Evolutionary conservation across 2,329 filamentous ascomycete species (phyloP).

Genomic region (Dactylellina cionopaga): DNA sequence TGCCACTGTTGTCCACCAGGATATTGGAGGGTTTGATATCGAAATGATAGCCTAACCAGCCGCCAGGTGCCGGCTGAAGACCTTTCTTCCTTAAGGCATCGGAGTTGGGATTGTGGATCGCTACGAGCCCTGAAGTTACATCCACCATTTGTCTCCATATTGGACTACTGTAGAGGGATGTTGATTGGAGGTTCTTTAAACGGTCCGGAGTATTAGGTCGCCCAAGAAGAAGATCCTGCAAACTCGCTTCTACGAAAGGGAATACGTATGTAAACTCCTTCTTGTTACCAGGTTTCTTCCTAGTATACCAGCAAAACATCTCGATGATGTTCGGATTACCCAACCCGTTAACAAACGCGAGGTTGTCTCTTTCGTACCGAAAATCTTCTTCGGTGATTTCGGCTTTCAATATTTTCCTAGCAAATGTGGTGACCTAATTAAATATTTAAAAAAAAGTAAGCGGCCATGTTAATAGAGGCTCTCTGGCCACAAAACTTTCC

Average conservation of each 20-base stretch:
- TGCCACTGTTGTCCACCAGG: constrained; percentile 76
- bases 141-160: constrained; percentile 41
- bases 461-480: background rate
- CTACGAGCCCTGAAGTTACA: constrained; percentile 31
- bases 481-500: no score
- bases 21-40: constrained; percentile 99
- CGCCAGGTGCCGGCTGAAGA: constrained; percentile 20
- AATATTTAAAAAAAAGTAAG: background rate
- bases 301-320: constrained; percentile 43
- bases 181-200: constrained; percentile 17
- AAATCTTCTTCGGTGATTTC: constrained; percentile 42
- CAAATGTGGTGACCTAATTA: constrained; percentile 30
- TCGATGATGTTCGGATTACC: constrained; percentile 37
- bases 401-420: constrained; percentile 26
- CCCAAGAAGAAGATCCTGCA: constrained; percentile 20
- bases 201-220: constrained; percentile 16
- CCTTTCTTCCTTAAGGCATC: constrained; percentile 24
- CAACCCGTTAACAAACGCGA: constrained; percentile 34
- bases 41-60: constrained; percentile 74
- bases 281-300: constrained; percentile 21
- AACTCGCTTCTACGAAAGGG: constrained; percentile 35
- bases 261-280: constrained; percentile 44
- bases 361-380: constrained; percentile 29
- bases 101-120: constrained; percentile 39
- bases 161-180: constrained; percentile 30